Percentiles rank a stretch among this genome's conserved stretches.
Conservation (phyloP, 768 basidiomycete species). For the Mycena venus region DNA sequence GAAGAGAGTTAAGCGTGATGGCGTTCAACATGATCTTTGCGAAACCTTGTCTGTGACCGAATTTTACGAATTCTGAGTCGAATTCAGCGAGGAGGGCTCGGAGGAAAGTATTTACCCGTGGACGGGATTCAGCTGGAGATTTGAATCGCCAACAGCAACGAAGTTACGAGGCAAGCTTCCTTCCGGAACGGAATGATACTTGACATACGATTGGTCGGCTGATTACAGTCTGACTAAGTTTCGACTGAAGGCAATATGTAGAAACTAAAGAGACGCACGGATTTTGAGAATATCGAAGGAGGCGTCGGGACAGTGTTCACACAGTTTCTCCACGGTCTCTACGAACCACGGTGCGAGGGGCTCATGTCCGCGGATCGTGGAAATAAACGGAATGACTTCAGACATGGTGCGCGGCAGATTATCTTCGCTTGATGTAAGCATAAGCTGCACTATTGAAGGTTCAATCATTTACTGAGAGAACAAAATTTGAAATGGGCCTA, state of each 20-base stretch:
- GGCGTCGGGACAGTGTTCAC: background rate
- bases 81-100: background rate
- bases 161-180: slow-evolving; percentile 36
- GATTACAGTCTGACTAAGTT: background rate
- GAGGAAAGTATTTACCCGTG: slow-evolving; percentile 28
- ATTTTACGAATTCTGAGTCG: background rate
- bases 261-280: slow-evolving; percentile 6
- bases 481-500: background rate
- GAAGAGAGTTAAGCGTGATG: too few species aligned
- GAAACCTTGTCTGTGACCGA: slow-evolving; percentile 31
- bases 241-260: background rate
- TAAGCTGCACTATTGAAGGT: slow-evolving; percentile 18
- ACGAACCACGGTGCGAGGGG: background rate
- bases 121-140: slow-evolving; percentile 36
- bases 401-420: background rate
- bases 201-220: slow-evolving; percentile 27
- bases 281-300: slow-evolving; percentile 18
- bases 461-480: background rate
- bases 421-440: too few species aligned
- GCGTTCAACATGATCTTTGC: too few species aligned
- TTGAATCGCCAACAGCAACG: slow-evolving; percentile 37
- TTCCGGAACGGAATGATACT: slow-evolving; percentile 32
- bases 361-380: slow-evolving; percentile 1
- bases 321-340: slow-evolving; percentile 17
- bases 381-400: slow-evolving; percentile 12